Percentiles rank a stretch among this genome's conserved stretches.
Evolutionary conservation across 192 early-diverging fungal species (phyloP).

Genomic region (Haplosporangium gracile): DNA sequence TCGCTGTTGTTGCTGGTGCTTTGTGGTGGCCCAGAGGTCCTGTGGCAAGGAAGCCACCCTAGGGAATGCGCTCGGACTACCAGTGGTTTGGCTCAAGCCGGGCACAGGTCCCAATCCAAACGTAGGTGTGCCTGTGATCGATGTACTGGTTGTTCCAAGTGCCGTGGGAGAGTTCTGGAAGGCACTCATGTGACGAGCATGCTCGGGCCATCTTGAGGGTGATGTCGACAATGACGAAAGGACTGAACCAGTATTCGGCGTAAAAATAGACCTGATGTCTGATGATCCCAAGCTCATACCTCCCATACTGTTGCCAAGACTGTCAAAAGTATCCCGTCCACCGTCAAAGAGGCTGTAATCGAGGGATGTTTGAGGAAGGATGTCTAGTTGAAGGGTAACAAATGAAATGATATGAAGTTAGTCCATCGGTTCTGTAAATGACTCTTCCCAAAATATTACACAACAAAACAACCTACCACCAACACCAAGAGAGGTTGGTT

Average conservation of each 20-base stretch:
- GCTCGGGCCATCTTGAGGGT: constrained; percentile 42
- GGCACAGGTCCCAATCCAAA: constrained; percentile 15
- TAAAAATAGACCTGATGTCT: constrained; percentile 35
- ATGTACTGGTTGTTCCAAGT: background rate
- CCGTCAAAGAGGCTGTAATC: constrained; percentile 44
- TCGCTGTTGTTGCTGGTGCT: constrained; percentile 28
- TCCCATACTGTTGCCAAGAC: background rate
- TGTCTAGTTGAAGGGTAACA: background rate
- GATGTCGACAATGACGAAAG: constrained; percentile 27
- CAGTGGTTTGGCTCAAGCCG: constrained; percentile 11
- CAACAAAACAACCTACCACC: background rate
- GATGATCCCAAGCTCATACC: background rate
- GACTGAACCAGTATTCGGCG: background rate
- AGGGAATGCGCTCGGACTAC: constrained; percentile 5
- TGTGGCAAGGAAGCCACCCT: constrained; percentile 25
- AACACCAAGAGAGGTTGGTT: constrained; percentile 57
- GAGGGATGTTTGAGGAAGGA: constrained; percentile 1
- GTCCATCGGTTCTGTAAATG: background rate
- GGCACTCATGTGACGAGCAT: constrained; percentile 22
- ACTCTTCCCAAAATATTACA: background rate
- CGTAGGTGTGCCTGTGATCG: background rate
- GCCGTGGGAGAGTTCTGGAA: constrained; percentile 18
- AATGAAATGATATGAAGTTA: background rate
- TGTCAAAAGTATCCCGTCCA: constrained; percentile 15
- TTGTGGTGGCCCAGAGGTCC: constrained; percentile 33